Base-by-base conservation (phyloP, 441 rosid species). In the Populus hybrid region DNA sequence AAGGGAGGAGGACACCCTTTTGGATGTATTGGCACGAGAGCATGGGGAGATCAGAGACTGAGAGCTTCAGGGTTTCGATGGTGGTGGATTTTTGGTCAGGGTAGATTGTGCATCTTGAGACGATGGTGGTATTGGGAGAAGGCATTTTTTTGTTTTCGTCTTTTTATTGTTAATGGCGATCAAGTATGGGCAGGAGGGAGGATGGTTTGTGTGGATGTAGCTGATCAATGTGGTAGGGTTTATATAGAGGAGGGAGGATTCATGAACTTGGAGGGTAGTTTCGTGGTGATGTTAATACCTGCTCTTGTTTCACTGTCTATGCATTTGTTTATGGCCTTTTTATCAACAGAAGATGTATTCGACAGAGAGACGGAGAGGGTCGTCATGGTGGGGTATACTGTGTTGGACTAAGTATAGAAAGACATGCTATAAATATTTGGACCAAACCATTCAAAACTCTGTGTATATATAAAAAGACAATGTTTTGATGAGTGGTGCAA, bases 41-140 rank as follows among this genome's bases (percentile, higher is more conserved):
- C 99, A 94, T 94, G n/a, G 97, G 97, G 59, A 94, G 86, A 78
- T 95, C 99, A 34, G 99, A 95, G 72, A 94, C 97, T 5, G 97
- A 93, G 80, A 95, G 97, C 81, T 86, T 87, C 3, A 91, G 81
- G 59, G 93, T 14, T 63, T 70, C 53, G 50, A 75, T 36, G 64
- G 83, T 50, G 74, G 80, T 2, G 32, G 92, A 86, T 46, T 72
- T 76, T 26, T 83, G 84, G 70, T 85, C 85, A 2, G 98, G 97
- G 82, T 70, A 77, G 26, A 93, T 77, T 0, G 87, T 88, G 87
- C 90, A 89, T 84, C 87, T 91, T 18, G 99, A 92, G 79, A 86
- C 20, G 53, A 88, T 64, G 14, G 76, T 64, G 18, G 86, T 84
- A 2, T 76, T 79, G 0, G 89, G 80, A 77, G 86, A 85, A 72